Percentiles rank a stretch among this genome's conserved stretches.
phyloP scores from a whole-genome alignment of 306 rosid species.

The Psophocarpus tetragonolobus region DNA sequence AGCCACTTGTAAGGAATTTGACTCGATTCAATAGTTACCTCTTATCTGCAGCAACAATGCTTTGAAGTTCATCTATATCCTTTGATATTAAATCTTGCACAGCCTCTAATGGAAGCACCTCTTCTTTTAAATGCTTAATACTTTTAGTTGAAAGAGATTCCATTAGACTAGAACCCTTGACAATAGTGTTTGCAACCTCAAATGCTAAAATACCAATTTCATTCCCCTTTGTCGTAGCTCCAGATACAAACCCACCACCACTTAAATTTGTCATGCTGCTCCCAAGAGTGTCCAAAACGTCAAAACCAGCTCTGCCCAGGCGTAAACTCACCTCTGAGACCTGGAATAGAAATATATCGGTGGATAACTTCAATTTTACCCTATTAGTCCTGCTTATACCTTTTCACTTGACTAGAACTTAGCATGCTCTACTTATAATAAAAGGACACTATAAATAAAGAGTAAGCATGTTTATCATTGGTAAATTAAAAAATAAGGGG shows the following conservation, averaged over 20 bases:
- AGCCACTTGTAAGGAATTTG: not conserved
- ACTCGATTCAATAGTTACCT: slow-evolving; percentile 50
- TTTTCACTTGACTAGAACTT: slow-evolving; percentile 4
- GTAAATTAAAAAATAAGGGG: not conserved
- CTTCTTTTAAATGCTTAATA: slow-evolving; percentile 66
- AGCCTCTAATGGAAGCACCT: slow-evolving; percentile 63
- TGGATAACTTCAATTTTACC: slow-evolving; percentile 14
- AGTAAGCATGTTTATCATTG: not conserved
- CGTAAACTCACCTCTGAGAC: slow-evolving; percentile 83
- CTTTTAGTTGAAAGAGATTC: slow-evolving; percentile 65
- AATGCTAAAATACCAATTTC: slow-evolving; percentile 75
- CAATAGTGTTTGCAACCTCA: slow-evolving; percentile 89
- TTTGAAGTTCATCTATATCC: slow-evolving; percentile 63
- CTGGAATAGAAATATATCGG: slow-evolving; percentile 48
- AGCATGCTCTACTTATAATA: slow-evolving; percentile 2
- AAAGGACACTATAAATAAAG: slow-evolving; percentile 7
- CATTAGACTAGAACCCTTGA: slow-evolving; percentile 75
- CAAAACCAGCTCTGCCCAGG: slow-evolving; percentile 72
- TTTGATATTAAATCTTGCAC: slow-evolving; percentile 74
- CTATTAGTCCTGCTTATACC: slow-evolving; percentile 3
- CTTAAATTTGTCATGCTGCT: slow-evolving; percentile 87
- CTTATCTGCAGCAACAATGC: slow-evolving; percentile 74
- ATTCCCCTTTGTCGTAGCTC: slow-evolving; percentile 63
- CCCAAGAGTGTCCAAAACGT: slow-evolving; percentile 88
- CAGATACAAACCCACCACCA: slow-evolving; percentile 63